Percentiles rank a stretch among this genome's conserved stretches.
phyloP scores from a whole-genome alignment of 1,139 yeast genomes.

The Pichia sp. region DNA sequence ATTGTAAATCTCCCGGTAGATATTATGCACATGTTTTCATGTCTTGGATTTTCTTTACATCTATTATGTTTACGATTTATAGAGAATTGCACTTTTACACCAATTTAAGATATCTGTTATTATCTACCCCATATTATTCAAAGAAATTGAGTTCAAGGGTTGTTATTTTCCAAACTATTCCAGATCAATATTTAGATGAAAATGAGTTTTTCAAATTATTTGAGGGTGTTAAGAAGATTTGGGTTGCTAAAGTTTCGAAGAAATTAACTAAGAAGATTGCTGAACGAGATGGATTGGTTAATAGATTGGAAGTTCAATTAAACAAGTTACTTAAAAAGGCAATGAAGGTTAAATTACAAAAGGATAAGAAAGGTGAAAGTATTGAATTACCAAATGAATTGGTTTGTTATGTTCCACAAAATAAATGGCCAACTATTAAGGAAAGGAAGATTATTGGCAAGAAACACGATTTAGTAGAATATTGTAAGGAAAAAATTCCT shows the following conservation, averaged over 20 bases:
- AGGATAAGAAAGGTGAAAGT: conserved; percentile 50
- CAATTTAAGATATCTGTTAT: conserved; percentile 59
- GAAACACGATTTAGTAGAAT: conserved; percentile 57
- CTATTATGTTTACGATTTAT: conserved; percentile 55
- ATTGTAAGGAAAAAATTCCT: conserved; percentile 50
- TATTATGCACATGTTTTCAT: conserved; percentile 67
- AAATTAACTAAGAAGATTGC: conserved; percentile 47
- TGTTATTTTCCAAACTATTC: conserved; percentile 57
- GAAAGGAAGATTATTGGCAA: conserved; percentile 38
- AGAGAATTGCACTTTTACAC: conserved; percentile 65
- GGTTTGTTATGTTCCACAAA: conserved; percentile 44
- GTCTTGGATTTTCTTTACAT: conserved; percentile 62
- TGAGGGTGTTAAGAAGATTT: conserved; percentile 54
- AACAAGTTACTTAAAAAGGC: conserved; percentile 52
- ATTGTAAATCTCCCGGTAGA: conserved; percentile 54
- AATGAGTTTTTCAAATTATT: conserved; percentile 47
- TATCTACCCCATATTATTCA: conserved; percentile 67
- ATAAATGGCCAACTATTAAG: conserved; percentile 65
- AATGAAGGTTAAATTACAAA: conserved; percentile 46
- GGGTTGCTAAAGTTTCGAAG: conserved; percentile 58
- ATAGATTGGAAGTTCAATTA: conserved; percentile 53
- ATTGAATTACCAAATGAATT: conserved; percentile 54
- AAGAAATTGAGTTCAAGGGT: conserved; percentile 62
- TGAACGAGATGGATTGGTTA: conserved; percentile 49
- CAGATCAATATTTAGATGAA: conserved; percentile 44